phyloP scores from a whole-genome alignment of 257 asterid genomes.

The Nicotiana sylvestris region DNA sequence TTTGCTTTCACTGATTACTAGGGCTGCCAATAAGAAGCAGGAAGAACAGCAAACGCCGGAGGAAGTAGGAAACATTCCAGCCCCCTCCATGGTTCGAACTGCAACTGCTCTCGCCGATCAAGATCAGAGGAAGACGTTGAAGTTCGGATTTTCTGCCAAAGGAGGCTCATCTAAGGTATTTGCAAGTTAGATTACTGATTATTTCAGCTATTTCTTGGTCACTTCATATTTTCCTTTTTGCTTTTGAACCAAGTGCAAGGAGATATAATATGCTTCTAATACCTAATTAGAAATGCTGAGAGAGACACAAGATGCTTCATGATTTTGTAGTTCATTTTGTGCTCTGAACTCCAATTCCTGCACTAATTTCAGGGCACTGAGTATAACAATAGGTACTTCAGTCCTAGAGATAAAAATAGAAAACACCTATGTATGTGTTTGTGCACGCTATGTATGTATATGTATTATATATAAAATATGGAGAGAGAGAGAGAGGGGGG shows the following conservation, averaged over 20 bases:
- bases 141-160: constrained; percentile 87
- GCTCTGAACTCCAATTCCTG: neutral
- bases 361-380: neutral
- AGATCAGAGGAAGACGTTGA: constrained; percentile 81
- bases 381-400: neutral
- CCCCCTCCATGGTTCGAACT: constrained; percentile 38
- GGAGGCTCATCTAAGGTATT: constrained; percentile 61
- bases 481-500: too few relatives aligned
- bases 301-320: neutral
- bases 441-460: neutral
- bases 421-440: neutral
- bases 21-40: constrained; percentile 84
- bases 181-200: neutral
- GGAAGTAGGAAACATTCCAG: constrained; percentile 32
- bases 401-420: neutral
- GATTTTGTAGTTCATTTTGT: neutral
- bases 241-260: neutral
- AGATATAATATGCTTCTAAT: neutral
- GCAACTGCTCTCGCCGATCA: constrained; percentile 86
- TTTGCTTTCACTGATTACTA: constrained; percentile 16
- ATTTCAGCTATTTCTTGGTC: neutral
- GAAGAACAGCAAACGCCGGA: constrained; percentile 58
- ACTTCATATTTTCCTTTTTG: neutral
- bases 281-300: neutral
- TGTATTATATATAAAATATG: neutral